Evolutionary conservation across 2,329 filamentous ascomycete species (phyloP).

Genomic region (Ilyonectria robusta): DNA sequence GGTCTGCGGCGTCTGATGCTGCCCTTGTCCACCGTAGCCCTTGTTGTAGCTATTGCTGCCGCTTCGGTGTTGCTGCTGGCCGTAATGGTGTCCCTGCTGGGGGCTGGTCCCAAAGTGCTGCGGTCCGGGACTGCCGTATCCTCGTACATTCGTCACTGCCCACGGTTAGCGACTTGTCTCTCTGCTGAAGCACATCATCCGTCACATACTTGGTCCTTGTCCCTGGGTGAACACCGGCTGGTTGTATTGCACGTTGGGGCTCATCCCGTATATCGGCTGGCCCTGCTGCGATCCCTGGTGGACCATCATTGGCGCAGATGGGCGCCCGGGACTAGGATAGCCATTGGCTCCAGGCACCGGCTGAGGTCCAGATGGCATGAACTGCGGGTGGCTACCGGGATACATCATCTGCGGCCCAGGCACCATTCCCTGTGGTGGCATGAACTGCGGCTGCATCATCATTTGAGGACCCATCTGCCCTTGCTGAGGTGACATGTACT

Average conservation of each 20-base stretch:
- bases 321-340: slow-evolving; percentile 89
- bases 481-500: slow-evolving; percentile 80
- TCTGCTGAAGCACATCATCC: slow-evolving; percentile 17
- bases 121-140: slow-evolving; percentile 70
- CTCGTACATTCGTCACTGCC: slow-evolving; percentile 72
- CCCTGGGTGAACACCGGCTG: slow-evolving; percentile 81
- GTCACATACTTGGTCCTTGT: slow-evolving; percentile 80
- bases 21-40: slow-evolving; percentile 62
- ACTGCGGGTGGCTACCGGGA: slow-evolving; percentile 74
- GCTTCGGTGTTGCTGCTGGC: slow-evolving; percentile 68
- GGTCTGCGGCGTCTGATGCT: slow-evolving; percentile 57
- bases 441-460: slow-evolving; percentile 87
- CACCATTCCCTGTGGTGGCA: slow-evolving; percentile 79
- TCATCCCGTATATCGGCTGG: slow-evolving; percentile 83
- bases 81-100: slow-evolving; percentile 75
- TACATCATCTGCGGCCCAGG: slow-evolving; percentile 87
- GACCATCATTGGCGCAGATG: slow-evolving; percentile 89
- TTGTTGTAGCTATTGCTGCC: slow-evolving; percentile 70
- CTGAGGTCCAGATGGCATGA: slow-evolving; percentile 74
- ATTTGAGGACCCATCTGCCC: slow-evolving; percentile 82
- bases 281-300: slow-evolving; percentile 95
- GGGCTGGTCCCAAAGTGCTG: slow-evolving; percentile 78
- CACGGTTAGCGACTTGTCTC: slow-evolving; percentile 56
- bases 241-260: slow-evolving; percentile 80
- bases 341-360: slow-evolving; percentile 78